These are phyloP conservation scores for Sclerotinia sclerotiorum DNA, from an alignment of 2,329 filamentous ascomycete species.

Conservation along the genomic window DNA sequence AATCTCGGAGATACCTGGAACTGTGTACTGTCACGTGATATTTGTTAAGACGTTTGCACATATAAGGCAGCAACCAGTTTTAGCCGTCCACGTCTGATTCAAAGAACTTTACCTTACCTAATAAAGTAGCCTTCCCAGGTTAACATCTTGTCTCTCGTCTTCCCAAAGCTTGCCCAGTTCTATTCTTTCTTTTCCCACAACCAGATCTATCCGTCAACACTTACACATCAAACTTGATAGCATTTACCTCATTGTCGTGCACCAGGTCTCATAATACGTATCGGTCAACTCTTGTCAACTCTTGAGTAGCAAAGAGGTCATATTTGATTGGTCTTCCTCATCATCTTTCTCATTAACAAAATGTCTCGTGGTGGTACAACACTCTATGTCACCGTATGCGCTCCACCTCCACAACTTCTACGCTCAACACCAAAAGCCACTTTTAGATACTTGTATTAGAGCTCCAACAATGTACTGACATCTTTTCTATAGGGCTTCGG, in stretches of 20 bases:
- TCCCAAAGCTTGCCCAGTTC: neutral
- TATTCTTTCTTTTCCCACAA: neutral
- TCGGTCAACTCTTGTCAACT: neutral
- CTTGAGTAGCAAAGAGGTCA: conserved; percentile 4
- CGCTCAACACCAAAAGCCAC: conserved; percentile 27
- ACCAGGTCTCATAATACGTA: neutral
- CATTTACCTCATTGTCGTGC: neutral
- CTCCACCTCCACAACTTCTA: conserved; percentile 12
- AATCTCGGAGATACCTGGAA: too few species aligned
- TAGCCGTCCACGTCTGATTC: neutral
- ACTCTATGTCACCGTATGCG: conserved; percentile 77
- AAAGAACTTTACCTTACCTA: neutral
- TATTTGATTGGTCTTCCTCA: conserved; percentile 8
- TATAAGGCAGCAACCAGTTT: neutral
- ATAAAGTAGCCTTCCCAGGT: neutral
- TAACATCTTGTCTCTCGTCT: neutral
- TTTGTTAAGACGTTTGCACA: too few species aligned
- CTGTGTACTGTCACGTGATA: too few species aligned
- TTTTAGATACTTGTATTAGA: neutral
- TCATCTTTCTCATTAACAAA: conserved; percentile 25
- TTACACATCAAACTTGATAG: neutral
- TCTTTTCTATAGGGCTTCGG: conserved; percentile 68
- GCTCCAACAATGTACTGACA: conserved; percentile 15
- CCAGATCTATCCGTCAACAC: neutral
- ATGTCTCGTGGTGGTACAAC: conserved; percentile 96